Evolutionary conservation across 1,139 yeast species (phyloP).

Genomic region (Casaregolazyma lundiana): DNA sequence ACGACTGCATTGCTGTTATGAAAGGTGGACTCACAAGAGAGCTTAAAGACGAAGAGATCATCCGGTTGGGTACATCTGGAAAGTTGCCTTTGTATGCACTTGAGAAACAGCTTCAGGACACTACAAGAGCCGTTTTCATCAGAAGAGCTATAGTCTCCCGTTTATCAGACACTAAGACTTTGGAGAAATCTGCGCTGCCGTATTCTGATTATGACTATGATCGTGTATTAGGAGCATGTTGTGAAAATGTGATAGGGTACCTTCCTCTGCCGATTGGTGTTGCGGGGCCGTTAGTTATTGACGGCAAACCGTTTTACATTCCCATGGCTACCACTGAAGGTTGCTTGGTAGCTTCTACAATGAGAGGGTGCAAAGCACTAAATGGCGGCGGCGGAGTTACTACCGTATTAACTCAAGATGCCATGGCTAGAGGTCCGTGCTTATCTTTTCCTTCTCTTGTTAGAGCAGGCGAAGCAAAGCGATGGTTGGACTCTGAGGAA

Average conservation of each 20-base stretch:
- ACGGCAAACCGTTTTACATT: slow-evolving; percentile 78
- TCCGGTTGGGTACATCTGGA: slow-evolving; percentile 65
- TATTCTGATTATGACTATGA: slow-evolving; percentile 83
- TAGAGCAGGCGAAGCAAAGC: slow-evolving; percentile 91
- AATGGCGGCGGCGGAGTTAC: slow-evolving; percentile 95
- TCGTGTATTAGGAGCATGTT: slow-evolving; percentile 96
- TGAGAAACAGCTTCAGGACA: slow-evolving; percentile 84
- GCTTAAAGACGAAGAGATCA: slow-evolving; percentile 68
- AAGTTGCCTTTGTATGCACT: slow-evolving; percentile 88
- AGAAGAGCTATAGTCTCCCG: slow-evolving; percentile 89
- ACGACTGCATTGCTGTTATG: slow-evolving; percentile 57
- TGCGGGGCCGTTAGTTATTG: slow-evolving; percentile 93
- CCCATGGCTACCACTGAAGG: slow-evolving; percentile 99
- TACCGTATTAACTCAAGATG: slow-evolving; percentile 90
- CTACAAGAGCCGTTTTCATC: slow-evolving; percentile 84
- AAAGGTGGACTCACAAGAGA: slow-evolving; percentile 69
- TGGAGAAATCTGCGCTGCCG: slow-evolving; percentile 70
- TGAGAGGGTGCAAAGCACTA: slow-evolving; percentile 98
- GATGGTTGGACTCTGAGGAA: slow-evolving; percentile 94
- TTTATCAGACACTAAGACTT: slow-evolving; percentile 74
- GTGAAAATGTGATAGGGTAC: slow-evolving; percentile 96
- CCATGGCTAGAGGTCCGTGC: slow-evolving; percentile 99
- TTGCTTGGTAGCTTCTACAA: slow-evolving; percentile 94
- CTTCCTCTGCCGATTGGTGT: slow-evolving; percentile 96
- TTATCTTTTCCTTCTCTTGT: slow-evolving; percentile 75